phyloP scores from a whole-genome alignment of 306 rosid genomes.

The Casuarina cunninghamiana region DNA sequence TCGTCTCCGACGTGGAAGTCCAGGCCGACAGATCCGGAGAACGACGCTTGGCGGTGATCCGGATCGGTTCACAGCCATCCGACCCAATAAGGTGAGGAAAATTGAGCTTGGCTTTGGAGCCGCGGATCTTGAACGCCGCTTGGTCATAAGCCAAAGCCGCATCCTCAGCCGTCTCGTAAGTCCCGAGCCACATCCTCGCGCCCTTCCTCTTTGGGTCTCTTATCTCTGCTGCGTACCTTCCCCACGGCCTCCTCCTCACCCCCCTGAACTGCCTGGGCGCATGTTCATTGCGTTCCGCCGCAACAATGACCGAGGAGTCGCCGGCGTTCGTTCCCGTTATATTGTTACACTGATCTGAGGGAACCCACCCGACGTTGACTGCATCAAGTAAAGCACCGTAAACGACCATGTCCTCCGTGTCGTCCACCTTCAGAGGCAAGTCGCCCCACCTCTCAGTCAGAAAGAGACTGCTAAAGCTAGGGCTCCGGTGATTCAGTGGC shows the following conservation, averaged over 20 bases:
- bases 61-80: not conserved
- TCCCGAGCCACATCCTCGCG: conserved; percentile 58
- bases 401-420: conserved; percentile 9
- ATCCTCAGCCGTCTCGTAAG: conserved; percentile 46
- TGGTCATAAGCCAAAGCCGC: conserved; percentile 65
- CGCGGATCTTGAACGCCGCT: conserved; percentile 60
- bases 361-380: not conserved
- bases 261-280: conserved; percentile 33
- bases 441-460: conserved; percentile 22
- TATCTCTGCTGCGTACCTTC: conserved; percentile 60
- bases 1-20: not conserved
- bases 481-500: conserved; percentile 1
- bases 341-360: not conserved
- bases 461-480: conserved; percentile 18
- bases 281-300: conserved; percentile 6
- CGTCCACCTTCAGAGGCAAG: conserved; percentile 20
- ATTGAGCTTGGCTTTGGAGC: conserved; percentile 55
- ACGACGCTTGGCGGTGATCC: conserved; percentile 8
- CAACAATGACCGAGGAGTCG: too few relatives aligned
- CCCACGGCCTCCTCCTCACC: conserved; percentile 62
- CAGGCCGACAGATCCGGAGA: not conserved
- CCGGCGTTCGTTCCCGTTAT: not conserved
- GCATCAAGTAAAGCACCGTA: not conserved
- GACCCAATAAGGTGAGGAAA: conserved; percentile 53
- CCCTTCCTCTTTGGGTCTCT: conserved; percentile 51